Conservation (phyloP, 148 eudicot species). For the Cornus florida region DNA sequence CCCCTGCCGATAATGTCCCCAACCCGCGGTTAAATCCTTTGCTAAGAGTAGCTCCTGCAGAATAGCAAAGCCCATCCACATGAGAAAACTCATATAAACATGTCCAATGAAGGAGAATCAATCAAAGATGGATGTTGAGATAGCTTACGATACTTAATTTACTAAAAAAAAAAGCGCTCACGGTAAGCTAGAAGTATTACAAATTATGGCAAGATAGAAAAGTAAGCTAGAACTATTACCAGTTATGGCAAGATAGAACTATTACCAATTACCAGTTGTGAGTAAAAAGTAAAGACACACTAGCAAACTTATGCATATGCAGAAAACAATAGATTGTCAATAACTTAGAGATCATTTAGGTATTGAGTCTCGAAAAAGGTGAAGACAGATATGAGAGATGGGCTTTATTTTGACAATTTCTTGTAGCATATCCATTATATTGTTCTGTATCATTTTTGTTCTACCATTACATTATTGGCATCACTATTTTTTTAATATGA, state of each 20-base stretch:
- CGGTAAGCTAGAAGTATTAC: neutral
- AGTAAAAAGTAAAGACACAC: neutral
- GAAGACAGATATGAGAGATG: no score
- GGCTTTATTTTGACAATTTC: neutral
- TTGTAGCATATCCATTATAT: neutral
- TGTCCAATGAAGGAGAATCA: no score
- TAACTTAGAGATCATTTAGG: neutral
- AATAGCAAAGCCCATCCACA: neutral
- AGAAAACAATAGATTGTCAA: neutral
- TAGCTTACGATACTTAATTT: neutral
- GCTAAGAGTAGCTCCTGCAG: conserved; percentile 76
- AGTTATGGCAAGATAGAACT: neutral
- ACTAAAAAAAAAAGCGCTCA: no score
- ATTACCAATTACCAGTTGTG: neutral
- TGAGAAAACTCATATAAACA: neutral
- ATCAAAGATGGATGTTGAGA: neutral
- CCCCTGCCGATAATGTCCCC: conserved; percentile 82
- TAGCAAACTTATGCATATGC: neutral
- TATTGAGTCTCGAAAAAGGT: neutral
- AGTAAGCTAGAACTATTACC: neutral
- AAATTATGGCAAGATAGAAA: no score
- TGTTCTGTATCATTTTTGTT: neutral
- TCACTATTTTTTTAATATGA: neutral
- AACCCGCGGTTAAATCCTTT: conserved; percentile 85
- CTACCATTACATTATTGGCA: neutral